Base-by-base conservation (phyloP, 2,329 filamentous ascomycete species). In the Didymella segeticola region DNA sequence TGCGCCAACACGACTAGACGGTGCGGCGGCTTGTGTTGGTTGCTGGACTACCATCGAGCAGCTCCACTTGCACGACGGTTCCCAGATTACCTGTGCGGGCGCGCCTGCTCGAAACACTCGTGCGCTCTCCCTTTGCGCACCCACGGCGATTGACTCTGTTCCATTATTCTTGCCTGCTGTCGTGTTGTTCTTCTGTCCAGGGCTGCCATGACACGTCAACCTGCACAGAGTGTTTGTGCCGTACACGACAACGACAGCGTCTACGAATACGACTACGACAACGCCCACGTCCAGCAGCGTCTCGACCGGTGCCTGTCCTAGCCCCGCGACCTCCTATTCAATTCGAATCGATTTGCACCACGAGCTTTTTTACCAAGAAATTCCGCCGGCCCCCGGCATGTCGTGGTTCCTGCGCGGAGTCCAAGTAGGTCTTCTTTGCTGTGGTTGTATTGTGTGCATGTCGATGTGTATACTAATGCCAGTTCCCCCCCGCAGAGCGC, bases 401-500 rank as follows among this genome's bases (percentile, higher is more conserved):
- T 70, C 71, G 56, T 75, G 73, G 73, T 66, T 76, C 57, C 54
- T 73, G 62, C 75, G 78, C 56, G 79, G 79, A 66, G 79, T 91
- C 26, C 90, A 54, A 23, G 51, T 54, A 38, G 8, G 45, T 49
- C 45, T 27, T 9, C 14, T 8, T 17, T 5, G 23, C 29, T 3
- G 30, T 15, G 6, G n/a, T n/a, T 14, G 7, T 34, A 11, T 15
- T 26, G 23, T 10, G 11, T 31, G 25, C 33, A 30, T 25, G 43
- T 33, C 9, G 22, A 27, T 7, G 37, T n/a, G 23, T 7, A 23
- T n/a, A 22, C 29, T 15, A 5, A 27, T 29, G 33, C 51, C 48
- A 27, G 48, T 19, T 7, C 19, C 12, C 31, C 45, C 8, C 23
- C 30, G 10, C 17, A 91, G 74, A 92, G 89, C 47, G 88, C 88